Evolutionary conservation across 2,329 filamentous ascomycete species (phyloP).

Genomic region (Colletotrichum graminicola): DNA sequence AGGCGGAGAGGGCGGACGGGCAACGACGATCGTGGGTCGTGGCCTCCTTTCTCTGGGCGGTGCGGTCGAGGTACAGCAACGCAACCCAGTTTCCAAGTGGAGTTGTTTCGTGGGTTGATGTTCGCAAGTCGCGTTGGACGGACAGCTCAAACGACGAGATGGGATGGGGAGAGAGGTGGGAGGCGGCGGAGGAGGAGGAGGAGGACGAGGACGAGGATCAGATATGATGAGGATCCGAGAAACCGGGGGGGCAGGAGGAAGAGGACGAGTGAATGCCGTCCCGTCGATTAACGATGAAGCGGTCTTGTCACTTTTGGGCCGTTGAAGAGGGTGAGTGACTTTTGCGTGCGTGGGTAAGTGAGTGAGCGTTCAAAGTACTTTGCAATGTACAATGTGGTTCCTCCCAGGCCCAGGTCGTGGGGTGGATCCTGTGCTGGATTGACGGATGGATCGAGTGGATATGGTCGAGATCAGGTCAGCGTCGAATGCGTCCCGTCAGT

Average conservation of each 20-base stretch:
- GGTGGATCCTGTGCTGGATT: slow-evolving; percentile 8
- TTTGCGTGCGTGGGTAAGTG: background rate
- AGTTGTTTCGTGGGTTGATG: slow-evolving; percentile 26
- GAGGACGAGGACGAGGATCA: background rate
- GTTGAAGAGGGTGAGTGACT: background rate
- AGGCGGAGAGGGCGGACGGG: background rate
- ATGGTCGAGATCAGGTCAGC: slow-evolving; percentile 2
- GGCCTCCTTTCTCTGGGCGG: slow-evolving; percentile 19
- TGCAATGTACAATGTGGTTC: background rate
- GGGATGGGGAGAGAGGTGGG: background rate
- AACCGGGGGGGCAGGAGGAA: slow-evolving; percentile 8
- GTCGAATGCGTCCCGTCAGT: slow-evolving; percentile 10
- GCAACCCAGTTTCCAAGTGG: slow-evolving; percentile 19
- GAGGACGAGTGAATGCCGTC: background rate
- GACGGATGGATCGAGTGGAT: slow-evolving; percentile 13
- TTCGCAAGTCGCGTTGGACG: slow-evolving; percentile 21
- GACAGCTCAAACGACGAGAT: slow-evolving; percentile 10
- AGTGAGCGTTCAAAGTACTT: background rate
- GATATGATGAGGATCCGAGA: slow-evolving; percentile 8
- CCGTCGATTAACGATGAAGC: slow-evolving; percentile 3
- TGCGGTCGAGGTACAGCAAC: slow-evolving; percentile 4
- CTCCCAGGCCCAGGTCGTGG: background rate
- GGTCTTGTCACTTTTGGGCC: slow-evolving; percentile 5
- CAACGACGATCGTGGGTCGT: slow-evolving; percentile 24
- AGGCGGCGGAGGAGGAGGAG: no score